phyloP scores from a whole-genome alignment of 495 filamentous ascomycete genomes.

The Aspergillus sclerotiicarbonarius region DNA sequence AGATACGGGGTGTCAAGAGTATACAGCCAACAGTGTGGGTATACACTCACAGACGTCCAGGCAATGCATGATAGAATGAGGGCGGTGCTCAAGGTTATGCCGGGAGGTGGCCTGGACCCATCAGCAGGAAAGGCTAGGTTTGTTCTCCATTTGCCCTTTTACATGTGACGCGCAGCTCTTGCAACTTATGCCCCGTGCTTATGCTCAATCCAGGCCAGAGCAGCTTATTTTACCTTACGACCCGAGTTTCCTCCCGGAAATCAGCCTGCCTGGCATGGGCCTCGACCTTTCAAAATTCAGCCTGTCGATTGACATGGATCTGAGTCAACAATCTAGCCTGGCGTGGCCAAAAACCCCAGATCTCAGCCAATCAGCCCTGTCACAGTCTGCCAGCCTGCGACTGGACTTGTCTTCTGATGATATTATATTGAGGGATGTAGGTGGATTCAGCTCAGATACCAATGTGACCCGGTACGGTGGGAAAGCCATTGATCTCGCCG shows the following conservation, averaged over 20 bases:
- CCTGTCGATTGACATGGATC: constrained; percentile 7
- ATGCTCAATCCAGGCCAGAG: constrained; percentile 56
- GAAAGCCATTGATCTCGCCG: constrained; percentile 20
- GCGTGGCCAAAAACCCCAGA: constrained; percentile 30
- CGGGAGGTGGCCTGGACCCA: constrained; percentile 61
- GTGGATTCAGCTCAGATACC: constrained; percentile 22
- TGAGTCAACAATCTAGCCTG: constrained; percentile 19
- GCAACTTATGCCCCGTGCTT: background rate
- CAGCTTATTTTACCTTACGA: constrained; percentile 81
- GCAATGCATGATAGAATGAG: constrained; percentile 71
- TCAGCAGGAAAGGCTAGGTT: constrained; percentile 73
- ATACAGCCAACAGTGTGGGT: constrained; percentile 81
- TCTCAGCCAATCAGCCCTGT: constrained; percentile 27
- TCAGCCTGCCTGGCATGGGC: constrained; percentile 55
- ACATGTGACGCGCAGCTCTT: background rate
- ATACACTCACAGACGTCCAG: constrained; percentile 78
- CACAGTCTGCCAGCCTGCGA: constrained; percentile 28
- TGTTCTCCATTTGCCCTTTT: constrained; percentile 14
- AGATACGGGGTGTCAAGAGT: constrained; percentile 83
- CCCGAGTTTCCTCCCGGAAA: constrained; percentile 77
- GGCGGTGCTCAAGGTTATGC: constrained; percentile 55
- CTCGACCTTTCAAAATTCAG: constrained; percentile 46
- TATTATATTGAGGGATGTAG: constrained; percentile 16
- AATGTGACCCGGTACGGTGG: constrained; percentile 23
- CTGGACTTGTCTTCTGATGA: constrained; percentile 35